Percentiles rank a stretch among this genome's conserved stretches.
These are phyloP conservation scores for Aegilops umbellulata DNA, from an alignment of 176 grass and related monocot genomes.

Conservation along the genomic window DNA sequence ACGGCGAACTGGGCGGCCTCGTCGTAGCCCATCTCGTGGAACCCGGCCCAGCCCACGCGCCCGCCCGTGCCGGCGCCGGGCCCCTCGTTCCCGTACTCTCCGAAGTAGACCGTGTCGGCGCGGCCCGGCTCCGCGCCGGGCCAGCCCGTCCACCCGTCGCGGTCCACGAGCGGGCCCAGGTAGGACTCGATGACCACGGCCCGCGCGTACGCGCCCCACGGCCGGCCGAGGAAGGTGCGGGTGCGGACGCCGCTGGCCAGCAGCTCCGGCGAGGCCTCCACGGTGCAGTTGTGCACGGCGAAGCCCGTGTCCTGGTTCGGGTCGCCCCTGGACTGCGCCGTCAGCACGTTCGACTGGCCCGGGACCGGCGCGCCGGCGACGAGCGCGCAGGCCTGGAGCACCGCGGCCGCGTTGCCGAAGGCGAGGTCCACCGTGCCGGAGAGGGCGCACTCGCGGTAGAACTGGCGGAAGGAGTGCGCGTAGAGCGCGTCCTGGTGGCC, in stretches of 20 bases:
- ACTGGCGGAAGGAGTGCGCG: slow-evolving; percentile 83
- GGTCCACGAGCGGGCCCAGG: slow-evolving; percentile 50
- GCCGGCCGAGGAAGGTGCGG: slow-evolving; percentile 68
- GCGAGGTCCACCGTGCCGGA: slow-evolving; percentile 74
- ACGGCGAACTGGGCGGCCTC: slow-evolving; percentile 61
- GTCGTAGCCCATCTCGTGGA: slow-evolving; percentile 55
- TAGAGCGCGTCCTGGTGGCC: slow-evolving; percentile 80
- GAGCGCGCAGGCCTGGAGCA: slow-evolving; percentile 75
- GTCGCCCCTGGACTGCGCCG: slow-evolving; percentile 44
- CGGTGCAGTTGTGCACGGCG: slow-evolving; percentile 64
- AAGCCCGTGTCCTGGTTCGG: slow-evolving; percentile 73
- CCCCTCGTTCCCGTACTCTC: slow-evolving; percentile 71
- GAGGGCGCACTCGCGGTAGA: slow-evolving; percentile 84
- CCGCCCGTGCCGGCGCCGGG: slow-evolving; percentile 38
- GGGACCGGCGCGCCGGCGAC: slow-evolving; percentile 41
- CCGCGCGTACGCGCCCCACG: slow-evolving; percentile 62
- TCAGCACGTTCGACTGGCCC: slow-evolving; percentile 58
- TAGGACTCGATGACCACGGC: slow-evolving; percentile 57
- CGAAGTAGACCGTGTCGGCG: slow-evolving; percentile 57
- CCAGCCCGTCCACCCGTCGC: slow-evolving; percentile 58
- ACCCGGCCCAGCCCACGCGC: slow-evolving; percentile 52
- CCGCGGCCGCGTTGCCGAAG: slow-evolving; percentile 82
- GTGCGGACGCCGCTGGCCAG: not conserved
- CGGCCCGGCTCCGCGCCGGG: slow-evolving; percentile 28
- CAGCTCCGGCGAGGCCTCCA: slow-evolving; percentile 32